Percentiles rank a stretch among this genome's conserved stretches.
These are phyloP conservation scores for Podospora pseudopauciseta DNA, from an alignment of 495 filamentous ascomycete species.

Conservation along the genomic window DNA sequence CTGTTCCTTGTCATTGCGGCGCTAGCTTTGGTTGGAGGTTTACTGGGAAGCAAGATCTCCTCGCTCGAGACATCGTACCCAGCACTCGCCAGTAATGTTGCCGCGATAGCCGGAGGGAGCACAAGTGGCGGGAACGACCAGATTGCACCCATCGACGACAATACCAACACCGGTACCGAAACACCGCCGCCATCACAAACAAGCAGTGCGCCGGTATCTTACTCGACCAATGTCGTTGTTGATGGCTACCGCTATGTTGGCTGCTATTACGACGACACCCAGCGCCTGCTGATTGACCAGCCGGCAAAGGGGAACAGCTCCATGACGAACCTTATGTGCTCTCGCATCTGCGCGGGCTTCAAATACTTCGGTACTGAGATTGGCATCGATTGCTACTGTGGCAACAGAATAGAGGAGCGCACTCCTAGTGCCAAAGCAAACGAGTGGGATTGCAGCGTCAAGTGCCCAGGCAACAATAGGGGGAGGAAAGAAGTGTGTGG, in stretches of 20 bases:
- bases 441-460: not conserved
- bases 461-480: not conserved
- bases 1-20: conserved; percentile 1
- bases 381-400: not conserved
- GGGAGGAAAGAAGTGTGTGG: not conserved
- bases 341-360: not conserved
- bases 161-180: not conserved
- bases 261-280: not conserved
- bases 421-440: not conserved
- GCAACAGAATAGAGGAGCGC: not conserved
- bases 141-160: not conserved
- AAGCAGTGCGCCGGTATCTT: not conserved
- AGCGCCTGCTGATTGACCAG: not conserved
- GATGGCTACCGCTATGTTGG: not conserved
- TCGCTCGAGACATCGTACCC: not conserved
- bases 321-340: not conserved
- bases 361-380: not conserved
- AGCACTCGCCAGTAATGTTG: not conserved
- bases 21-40: not conserved
- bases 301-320: not conserved
- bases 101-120: not conserved
- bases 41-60: conserved; percentile 1
- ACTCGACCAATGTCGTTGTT: not conserved
- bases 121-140: not conserved
- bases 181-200: not conserved